Evolutionary conservation across 495 filamentous ascomycete genomes (phyloP).

Genomic region (Lepraria neglecta): DNA sequence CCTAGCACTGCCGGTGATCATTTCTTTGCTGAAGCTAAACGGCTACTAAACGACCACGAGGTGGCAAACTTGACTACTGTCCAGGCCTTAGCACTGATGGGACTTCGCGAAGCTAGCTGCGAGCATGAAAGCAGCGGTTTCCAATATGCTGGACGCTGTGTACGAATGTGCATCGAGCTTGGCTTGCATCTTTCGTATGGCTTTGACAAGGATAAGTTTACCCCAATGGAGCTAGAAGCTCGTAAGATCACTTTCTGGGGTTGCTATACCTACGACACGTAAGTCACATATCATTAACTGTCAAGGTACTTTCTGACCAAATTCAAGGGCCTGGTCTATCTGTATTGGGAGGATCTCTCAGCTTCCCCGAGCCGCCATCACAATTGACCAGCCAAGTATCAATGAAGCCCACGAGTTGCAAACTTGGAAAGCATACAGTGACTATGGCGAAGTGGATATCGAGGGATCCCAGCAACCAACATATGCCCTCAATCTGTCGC

Average conservation of each 20-base stretch:
- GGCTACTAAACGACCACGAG: slow-evolving; percentile 53
- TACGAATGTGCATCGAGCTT: slow-evolving; percentile 31
- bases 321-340: slow-evolving; percentile 35
- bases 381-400: slow-evolving; percentile 33
- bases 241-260: slow-evolving; percentile 45
- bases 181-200: slow-evolving; percentile 24
- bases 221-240: slow-evolving; percentile 36
- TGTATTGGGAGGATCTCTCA: slow-evolving; percentile 40
- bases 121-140: slow-evolving; percentile 37
- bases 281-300: background rate
- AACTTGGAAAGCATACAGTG: slow-evolving; percentile 33
- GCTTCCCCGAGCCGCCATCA: slow-evolving; percentile 39
- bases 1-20: slow-evolving; percentile 60
- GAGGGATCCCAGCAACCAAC: slow-evolving; percentile 18
- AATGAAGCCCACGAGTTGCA: slow-evolving; percentile 27
- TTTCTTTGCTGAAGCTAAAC: slow-evolving; percentile 63
- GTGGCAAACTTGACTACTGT: slow-evolving; percentile 62
- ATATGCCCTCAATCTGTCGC: slow-evolving; percentile 27
- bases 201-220: slow-evolving; percentile 25
- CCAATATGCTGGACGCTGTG: slow-evolving; percentile 36
- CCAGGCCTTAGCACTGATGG: slow-evolving; percentile 72
- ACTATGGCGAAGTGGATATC: slow-evolving; percentile 7
- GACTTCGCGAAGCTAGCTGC: slow-evolving; percentile 19
- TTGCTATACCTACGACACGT: slow-evolving; percentile 39
- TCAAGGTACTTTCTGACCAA: slow-evolving; percentile 6